Conservation (phyloP, 1,284 basidiomycete genomes). For the Jaminaea rosea region DNA sequence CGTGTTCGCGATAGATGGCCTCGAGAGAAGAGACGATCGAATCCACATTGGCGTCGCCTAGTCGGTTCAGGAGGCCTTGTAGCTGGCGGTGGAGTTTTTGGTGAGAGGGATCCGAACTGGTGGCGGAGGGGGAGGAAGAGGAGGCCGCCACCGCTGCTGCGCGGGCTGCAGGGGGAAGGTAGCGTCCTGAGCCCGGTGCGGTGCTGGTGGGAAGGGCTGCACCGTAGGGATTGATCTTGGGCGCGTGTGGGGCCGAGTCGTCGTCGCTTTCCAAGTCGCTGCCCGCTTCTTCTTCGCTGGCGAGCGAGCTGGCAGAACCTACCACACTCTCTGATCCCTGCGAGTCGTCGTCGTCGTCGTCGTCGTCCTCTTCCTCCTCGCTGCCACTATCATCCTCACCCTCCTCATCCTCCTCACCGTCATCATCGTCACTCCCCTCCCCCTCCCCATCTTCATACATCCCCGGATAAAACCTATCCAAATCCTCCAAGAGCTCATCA, state of each 20-base stretch:
- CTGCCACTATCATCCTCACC: background rate
- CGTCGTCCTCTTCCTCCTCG: background rate
- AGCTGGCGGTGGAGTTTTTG: slow-evolving; percentile 67
- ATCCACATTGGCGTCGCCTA: slow-evolving; percentile 74
- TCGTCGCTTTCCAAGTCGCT: slow-evolving; percentile 1
- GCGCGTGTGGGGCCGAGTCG: background rate
- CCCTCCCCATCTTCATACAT: slow-evolving; percentile 3
- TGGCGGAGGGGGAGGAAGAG: slow-evolving; percentile 3
- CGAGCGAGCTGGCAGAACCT: too few relatives aligned
- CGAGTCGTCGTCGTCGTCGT: slow-evolving; percentile 2
- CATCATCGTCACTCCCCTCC: background rate
- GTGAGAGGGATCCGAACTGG: slow-evolving; percentile 51
- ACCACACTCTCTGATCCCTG: too few relatives aligned
- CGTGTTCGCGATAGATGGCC: slow-evolving; percentile 60
- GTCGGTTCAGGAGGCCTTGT: slow-evolving; percentile 83
- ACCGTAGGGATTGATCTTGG: background rate
- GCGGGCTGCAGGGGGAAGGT: slow-evolving; percentile 34
- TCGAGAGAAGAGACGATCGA: slow-evolving; percentile 70
- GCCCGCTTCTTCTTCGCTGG: slow-evolving; percentile 9
- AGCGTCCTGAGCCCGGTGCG: background rate
- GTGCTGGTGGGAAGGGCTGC: background rate
- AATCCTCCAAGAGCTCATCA: slow-evolving; percentile 6
- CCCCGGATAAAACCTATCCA: slow-evolving; percentile 11
- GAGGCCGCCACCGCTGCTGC: slow-evolving; percentile 40
- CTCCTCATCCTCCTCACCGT: background rate